Conservation (phyloP, 192 early-diverging fungal species). For the Chytriomyces confervae region DNA sequence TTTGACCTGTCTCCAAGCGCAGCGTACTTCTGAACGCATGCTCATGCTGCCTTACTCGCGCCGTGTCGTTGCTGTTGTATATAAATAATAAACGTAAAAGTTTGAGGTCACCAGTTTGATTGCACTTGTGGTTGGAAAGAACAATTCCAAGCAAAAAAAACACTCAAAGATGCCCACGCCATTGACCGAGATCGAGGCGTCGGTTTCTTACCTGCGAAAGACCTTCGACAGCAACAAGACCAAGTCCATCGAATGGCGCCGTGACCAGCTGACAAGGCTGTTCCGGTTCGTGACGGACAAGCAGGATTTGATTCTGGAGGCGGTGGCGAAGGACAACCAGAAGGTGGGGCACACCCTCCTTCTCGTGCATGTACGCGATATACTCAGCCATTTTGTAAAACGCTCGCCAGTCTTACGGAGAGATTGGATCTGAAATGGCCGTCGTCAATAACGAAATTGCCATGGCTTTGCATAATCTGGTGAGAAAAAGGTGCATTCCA, state of each 20-base stretch:
- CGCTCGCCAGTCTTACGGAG: conserved; percentile 11
- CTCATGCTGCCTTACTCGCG: too few relatives aligned
- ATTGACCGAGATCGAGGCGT: conserved; percentile 11
- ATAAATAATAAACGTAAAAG: too few relatives aligned
- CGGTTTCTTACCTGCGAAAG: conserved; percentile 42
- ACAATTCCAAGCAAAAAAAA: neutral
- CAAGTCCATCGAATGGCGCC: conserved; percentile 41
- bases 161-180: neutral
- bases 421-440: conserved; percentile 35
- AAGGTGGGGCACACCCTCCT: neutral
- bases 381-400: neutral
- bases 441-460: conserved; percentile 45
- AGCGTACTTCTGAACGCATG: too few relatives aligned
- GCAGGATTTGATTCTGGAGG: neutral
- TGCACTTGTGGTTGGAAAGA: neutral
- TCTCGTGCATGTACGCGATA: too few relatives aligned
- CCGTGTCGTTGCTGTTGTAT: too few relatives aligned
- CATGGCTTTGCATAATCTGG: conserved; percentile 39
- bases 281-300: conserved; percentile 17
- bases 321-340: neutral
- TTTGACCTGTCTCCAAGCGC: too few relatives aligned
- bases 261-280: conserved; percentile 44
- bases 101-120: too few relatives aligned
- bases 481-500: too few relatives aligned
- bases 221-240: conserved; percentile 43